Evolutionary conservation across 2,329 filamentous ascomycete species (phyloP).

Genomic region (Penicillium sp.): DNA sequence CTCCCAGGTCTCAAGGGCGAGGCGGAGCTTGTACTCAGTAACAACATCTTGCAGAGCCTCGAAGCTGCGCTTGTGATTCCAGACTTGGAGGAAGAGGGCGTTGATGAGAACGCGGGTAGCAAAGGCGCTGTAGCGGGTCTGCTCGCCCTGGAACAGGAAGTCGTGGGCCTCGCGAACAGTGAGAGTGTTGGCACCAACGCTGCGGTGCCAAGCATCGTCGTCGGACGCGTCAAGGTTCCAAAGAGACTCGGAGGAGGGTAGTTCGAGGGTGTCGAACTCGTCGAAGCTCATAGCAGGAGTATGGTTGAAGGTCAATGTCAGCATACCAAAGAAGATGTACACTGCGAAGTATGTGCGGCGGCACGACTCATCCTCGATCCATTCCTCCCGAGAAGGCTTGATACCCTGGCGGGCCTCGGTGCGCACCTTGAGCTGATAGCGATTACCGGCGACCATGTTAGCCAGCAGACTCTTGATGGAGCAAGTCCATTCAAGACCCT

Average conservation of each 20-base stretch:
- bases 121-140: conserved; percentile 89
- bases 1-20: conserved; percentile 98
- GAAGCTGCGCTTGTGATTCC: conserved; percentile 98
- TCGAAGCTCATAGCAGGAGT: conserved; percentile 98
- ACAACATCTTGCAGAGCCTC: conserved; percentile 96
- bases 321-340: conserved; percentile 96
- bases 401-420: conserved; percentile 79
- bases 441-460: conserved; percentile 97
- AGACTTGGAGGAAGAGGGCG: conserved; percentile 94
- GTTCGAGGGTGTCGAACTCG: conserved; percentile 88
- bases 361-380: conserved; percentile 96
- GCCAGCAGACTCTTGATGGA: conserved; percentile 97
- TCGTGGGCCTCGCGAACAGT: conserved; percentile 94
- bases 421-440: conserved; percentile 91
- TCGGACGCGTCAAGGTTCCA: conserved; percentile 85
- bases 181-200: conserved; percentile 67
- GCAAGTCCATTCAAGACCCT: conserved; percentile 96
- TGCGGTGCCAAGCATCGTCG: conserved; percentile 80
- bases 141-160: conserved; percentile 90
- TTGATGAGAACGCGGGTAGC: conserved; percentile 99
- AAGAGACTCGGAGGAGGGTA: conserved; percentile 88
- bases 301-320: conserved; percentile 96
- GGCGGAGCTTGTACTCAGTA: conserved; percentile 93
- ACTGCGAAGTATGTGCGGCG: conserved; percentile 96
- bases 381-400: conserved; percentile 77